Evolutionary conservation across 139 green algal species (phyloP).

Genomic region (Limnomonas spitsbergensis): DNA sequence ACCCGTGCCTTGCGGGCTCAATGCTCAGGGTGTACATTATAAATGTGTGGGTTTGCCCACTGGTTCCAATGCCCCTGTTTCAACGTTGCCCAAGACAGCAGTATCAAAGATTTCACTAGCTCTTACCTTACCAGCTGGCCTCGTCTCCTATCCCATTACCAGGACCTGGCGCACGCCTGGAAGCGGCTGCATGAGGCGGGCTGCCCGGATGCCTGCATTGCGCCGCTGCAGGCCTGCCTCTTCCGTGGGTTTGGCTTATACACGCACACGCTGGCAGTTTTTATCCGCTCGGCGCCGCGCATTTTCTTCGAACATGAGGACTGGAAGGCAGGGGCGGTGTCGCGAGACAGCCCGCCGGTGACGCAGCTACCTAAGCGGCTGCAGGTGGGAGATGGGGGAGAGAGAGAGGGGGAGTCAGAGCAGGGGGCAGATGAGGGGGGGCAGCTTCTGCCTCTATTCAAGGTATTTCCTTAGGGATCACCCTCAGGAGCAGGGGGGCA

Average conservation of each 20-base stretch:
- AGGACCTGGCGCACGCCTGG: constrained; percentile 5
- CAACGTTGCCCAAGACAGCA: too few relatives aligned
- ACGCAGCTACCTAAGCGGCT: not conserved
- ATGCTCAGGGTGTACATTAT: too few relatives aligned
- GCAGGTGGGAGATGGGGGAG: too few relatives aligned
- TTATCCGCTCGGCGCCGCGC: not conserved
- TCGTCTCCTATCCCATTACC: not conserved
- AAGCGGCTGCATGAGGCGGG: not conserved
- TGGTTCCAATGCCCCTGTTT: too few relatives aligned
- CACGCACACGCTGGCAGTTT: not conserved
- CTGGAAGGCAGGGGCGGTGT: not conserved
- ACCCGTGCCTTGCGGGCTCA: too few relatives aligned
- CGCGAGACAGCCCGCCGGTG: not conserved
- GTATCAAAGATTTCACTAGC: too few relatives aligned
- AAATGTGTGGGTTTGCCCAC: too few relatives aligned
- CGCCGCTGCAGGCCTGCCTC: not conserved
- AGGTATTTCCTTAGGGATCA: not conserved
- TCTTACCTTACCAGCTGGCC: not conserved
- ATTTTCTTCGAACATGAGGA: not conserved
- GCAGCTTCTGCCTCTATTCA: not conserved
- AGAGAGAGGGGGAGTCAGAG: too few relatives aligned
- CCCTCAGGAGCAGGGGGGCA: too few relatives aligned
- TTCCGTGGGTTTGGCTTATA: not conserved
- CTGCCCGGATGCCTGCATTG: not conserved
- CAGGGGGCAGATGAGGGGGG: not conserved